Evolutionary conservation across 345 rosid genomes (phyloP), one percentile per base, ranked within the genome.

Genomic region (Conringia planisiliqua): DNA sequence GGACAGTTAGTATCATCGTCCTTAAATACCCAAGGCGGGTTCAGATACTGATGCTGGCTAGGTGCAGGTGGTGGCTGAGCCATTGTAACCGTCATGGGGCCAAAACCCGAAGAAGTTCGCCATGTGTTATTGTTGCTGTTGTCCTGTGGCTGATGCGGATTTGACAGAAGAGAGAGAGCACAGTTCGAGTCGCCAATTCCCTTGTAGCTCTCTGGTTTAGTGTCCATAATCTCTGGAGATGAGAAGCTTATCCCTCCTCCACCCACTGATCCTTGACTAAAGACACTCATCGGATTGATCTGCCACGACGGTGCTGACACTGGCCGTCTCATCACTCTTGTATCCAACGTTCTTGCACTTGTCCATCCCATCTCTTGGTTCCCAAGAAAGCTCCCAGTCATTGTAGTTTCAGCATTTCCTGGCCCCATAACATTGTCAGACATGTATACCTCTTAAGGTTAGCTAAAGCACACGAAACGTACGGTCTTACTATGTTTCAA

Each of bases 91-190:
- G 77, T 71, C 77, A 72, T 78, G 0, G 71, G 82, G 9, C 84
- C 85, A 10, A 84, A 46, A 73, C 71, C 77, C 44, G 68, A 82
- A 63, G 83, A 78, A 62, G 56, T 44, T 76, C 68, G 70, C 79
- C 67, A 77, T 80, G 81, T 40, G 79, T 57, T 70, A 63, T 85
- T 50, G 79, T 80, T 32, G 86, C 51, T 71, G 83, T 83, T 71
- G 84, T 62, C 62, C 50, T 83, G 82, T 82, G 86, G 87, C 78
- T 82, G 86, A 16, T 73, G 86, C 84, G 90, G 91, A 80, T 88
- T 92, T 92, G 99, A 95, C 98, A 92, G 98, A 95, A 94, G 97
- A 94, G 97, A 94, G 98, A 92, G 98, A 92, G 97, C 97, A 91
- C 97, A 81, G 82, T 69, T 86, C 42, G 97, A 90, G 78, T 92